These are phyloP conservation scores for Maudiozyma turicensis DNA, from an alignment of 805 yeast genomes.

Conservation along the genomic window DNA sequence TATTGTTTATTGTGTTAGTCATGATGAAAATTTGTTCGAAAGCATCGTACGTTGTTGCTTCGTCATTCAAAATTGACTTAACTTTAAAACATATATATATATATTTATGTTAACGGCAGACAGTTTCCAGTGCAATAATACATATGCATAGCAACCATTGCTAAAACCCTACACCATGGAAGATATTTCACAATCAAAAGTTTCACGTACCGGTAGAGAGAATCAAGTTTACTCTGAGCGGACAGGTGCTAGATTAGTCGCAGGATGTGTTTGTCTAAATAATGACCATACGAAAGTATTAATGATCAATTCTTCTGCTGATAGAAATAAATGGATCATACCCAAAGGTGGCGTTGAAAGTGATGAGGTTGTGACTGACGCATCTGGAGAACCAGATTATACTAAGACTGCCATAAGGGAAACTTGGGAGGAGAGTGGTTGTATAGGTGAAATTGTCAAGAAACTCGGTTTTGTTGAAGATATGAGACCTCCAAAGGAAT, in stretches of 20 bases:
- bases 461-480: slow-evolving; percentile 64
- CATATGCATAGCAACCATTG: neutral
- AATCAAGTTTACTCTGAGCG: slow-evolving; percentile 48
- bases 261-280: slow-evolving; percentile 79
- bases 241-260: slow-evolving; percentile 79
- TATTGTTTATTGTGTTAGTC: too few relatives aligned
- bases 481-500: slow-evolving; percentile 38
- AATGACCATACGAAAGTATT: slow-evolving; percentile 50
- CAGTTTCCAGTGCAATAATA: neutral
- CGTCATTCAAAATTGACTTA: too few relatives aligned
- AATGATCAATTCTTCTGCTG: slow-evolving; percentile 67
- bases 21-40: too few relatives aligned
- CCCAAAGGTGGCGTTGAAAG: slow-evolving; percentile 94
- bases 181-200: slow-evolving; percentile 19
- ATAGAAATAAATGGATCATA: slow-evolving; percentile 66
- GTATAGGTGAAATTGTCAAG: slow-evolving; percentile 48
- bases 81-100: too few relatives aligned
- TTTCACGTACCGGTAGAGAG: slow-evolving; percentile 46
- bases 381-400: slow-evolving; percentile 35
- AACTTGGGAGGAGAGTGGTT: slow-evolving; percentile 98
- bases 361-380: slow-evolving; percentile 33
- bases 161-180: slow-evolving; percentile 2
- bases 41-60: too few relatives aligned
- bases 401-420: slow-evolving; percentile 63
- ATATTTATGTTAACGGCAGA: too few relatives aligned